phyloP scores from a whole-genome alignment of 441 rosid species.

The Mallotus japonicus region DNA sequence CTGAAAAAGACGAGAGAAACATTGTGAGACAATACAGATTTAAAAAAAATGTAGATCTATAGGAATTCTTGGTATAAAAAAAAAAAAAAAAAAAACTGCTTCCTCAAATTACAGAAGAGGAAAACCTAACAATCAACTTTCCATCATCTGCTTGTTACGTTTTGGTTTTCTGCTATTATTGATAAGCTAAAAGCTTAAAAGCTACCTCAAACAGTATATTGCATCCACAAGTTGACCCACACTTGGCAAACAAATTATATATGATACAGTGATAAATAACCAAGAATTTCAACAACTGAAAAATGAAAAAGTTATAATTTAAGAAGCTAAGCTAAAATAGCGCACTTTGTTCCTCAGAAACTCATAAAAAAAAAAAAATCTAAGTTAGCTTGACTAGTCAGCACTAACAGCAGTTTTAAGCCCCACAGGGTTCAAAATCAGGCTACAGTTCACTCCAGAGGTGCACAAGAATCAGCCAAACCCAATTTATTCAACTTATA shows the following conservation, averaged over 20 bases:
- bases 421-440: neutral
- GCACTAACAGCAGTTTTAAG: neutral
- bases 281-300: neutral
- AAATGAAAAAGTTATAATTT: neutral
- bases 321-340: neutral
- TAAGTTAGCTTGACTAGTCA: neutral
- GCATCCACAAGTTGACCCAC: neutral
- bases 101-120: neutral
- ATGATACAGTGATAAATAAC: neutral
- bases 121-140: neutral
- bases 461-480: neutral
- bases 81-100: neutral
- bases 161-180: neutral
- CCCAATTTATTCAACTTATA: neutral
- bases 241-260: neutral
- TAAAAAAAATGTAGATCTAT: neutral
- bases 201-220: neutral
- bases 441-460: neutral
- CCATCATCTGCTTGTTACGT: neutral
- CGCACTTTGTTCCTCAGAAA: neutral
- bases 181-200: neutral
- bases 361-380: neutral
- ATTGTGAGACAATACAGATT: conserved; percentile 2
- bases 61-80: neutral
- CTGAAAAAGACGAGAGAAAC: conserved; percentile 39